Evolutionary conservation across 83 land plant species (phyloP), one percentile per base, ranked within the genome.

Genomic region (Diphasiastrum complanatum): DNA sequence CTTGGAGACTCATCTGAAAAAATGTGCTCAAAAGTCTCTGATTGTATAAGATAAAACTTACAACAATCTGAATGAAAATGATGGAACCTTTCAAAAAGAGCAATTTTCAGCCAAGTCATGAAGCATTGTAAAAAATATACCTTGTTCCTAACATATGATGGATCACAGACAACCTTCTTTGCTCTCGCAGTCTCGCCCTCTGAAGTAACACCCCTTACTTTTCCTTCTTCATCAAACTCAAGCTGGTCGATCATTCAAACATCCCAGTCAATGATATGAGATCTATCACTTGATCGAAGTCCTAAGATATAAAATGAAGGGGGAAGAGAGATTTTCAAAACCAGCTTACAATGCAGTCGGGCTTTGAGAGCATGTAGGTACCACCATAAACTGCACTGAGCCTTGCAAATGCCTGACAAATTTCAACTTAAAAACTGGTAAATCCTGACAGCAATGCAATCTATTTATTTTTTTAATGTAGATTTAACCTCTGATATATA

Each of bases 301-400:
- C n/a, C n/a, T 55, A 32, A 55, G 5, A 5, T 27, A 26, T 8
- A 55, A 32, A 45, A 6, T 5, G 5, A 32, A 4, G 8, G 10
- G 5, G 29, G 11, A 55, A 32, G 19, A 8, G 18, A 18, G 52
- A 51, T 53, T 0, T 64, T 12, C 25, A 60, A 45, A 26, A 60
- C 47, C 30, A 41, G 41, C 2, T 16, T 78, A 90, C 97, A 92
- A 81, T 90, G 85, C 97, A 90, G 58, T 84, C 84, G 54, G 97
- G 89, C 47, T 90, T 90, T 49, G 81, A 77, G 31, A 90, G 79
- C 97, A 90, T 90, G 68, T 90, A 90, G 11, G 93, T 90, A 14
- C 97, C 97, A 70, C 97, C 93, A 74, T 90, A 90, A 33, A 88
- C 95, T 23, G 90, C 90, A 80, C 95, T 88, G 19, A 90, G 74